Conservation (phyloP, 1,284 basidiomycete species). For the Pterulicium gracile region DNA sequence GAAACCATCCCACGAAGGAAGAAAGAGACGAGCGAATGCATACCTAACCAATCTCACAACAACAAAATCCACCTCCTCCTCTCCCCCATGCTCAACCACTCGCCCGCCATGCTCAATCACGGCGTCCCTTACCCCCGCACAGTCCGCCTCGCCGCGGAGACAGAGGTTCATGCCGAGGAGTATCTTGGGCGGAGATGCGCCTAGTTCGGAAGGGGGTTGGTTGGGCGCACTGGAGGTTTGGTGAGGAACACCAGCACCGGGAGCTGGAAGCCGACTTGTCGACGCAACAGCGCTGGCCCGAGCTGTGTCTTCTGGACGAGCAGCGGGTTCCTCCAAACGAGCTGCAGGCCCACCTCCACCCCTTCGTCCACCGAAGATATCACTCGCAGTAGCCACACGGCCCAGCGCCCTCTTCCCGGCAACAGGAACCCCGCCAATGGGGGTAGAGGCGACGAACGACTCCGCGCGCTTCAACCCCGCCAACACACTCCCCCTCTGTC, state of each 20-base stretch:
- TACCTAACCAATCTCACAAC: slow-evolving; percentile 65
- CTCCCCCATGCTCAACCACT: slow-evolving; percentile 28
- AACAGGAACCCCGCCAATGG: background rate
- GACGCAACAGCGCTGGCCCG: background rate
- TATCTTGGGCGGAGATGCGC: slow-evolving; percentile 15
- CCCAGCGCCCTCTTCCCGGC: background rate
- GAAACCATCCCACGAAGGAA: background rate
- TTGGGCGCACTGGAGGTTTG: background rate
- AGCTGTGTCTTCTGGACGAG: no score
- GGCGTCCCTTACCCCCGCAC: slow-evolving; percentile 39
- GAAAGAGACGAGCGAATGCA: slow-evolving; percentile 1
- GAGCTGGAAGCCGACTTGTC: background rate
- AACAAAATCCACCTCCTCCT: slow-evolving; percentile 42
- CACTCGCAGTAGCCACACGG: background rate
- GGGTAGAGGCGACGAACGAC: background rate
- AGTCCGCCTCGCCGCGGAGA: slow-evolving; percentile 53
- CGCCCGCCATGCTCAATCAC: slow-evolving; percentile 47
- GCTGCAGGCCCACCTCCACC: background rate
- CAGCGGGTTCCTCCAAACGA: background rate
- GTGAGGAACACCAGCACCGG: background rate
- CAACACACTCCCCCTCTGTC: background rate
- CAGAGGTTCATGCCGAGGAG: slow-evolving; percentile 47
- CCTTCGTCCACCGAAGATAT: background rate
- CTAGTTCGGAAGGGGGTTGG: background rate
- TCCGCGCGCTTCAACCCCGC: background rate